Conservation (phyloP, 805 yeast species). For the Candida glaebosa region DNA sequence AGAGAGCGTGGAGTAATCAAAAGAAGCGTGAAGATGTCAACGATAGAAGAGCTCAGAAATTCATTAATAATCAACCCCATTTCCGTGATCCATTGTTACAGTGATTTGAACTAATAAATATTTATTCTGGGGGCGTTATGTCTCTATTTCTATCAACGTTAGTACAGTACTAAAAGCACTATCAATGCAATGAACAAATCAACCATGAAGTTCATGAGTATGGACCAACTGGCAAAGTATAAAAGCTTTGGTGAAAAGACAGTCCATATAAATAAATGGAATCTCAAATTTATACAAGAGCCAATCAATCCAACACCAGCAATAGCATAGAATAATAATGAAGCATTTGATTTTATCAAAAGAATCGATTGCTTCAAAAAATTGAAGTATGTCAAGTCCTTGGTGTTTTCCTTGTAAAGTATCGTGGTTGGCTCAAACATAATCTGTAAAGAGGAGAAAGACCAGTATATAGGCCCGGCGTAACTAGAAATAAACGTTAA, state of each 20-base stretch:
- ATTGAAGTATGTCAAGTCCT: slow-evolving; percentile 14
- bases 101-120: slow-evolving; percentile 11
- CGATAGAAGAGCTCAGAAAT: slow-evolving; percentile 61
- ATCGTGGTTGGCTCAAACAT: slow-evolving; percentile 30
- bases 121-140: slow-evolving; percentile 2
- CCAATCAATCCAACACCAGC: slow-evolving; percentile 55
- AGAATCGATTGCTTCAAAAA: slow-evolving; percentile 31
- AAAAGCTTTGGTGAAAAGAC: slow-evolving; percentile 92
- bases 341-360: slow-evolving; percentile 32
- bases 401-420: slow-evolving; percentile 10
- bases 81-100: slow-evolving; percentile 41
- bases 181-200: slow-evolving; percentile 43
- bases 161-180: slow-evolving; percentile 10
- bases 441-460: slow-evolving; percentile 43
- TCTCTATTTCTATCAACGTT: slow-evolving; percentile 2
- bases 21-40: slow-evolving; percentile 48
- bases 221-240: slow-evolving; percentile 74
- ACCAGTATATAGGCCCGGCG: slow-evolving; percentile 83
- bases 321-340: slow-evolving; percentile 54
- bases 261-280: slow-evolving; percentile 94
- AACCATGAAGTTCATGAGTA: slow-evolving; percentile 41
- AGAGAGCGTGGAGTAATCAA: slow-evolving; percentile 60
- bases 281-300: slow-evolving; percentile 72
- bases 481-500: slow-evolving; percentile 82
- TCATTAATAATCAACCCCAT: slow-evolving; percentile 80